Evolutionary conservation across 768 basidiomycete genomes (phyloP).

Genomic region (Amanita molliuscula): DNA sequence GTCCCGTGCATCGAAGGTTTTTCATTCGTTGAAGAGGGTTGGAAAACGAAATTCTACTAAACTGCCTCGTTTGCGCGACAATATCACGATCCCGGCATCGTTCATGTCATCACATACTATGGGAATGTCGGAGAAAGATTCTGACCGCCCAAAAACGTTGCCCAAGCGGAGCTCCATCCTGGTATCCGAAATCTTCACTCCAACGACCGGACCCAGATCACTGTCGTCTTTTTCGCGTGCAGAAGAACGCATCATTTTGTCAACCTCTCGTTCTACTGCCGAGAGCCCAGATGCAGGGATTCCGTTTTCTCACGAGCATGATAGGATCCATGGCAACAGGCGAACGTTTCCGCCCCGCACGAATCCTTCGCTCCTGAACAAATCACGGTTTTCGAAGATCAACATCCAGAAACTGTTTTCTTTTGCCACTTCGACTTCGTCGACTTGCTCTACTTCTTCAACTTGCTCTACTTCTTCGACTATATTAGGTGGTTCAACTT

Average conservation of each 20-base stretch:
- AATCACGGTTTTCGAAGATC: conserved; percentile 27
- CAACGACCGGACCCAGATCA: conserved; percentile 13
- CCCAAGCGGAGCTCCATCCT: conserved; percentile 27
- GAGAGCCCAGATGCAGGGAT: conserved; percentile 10
- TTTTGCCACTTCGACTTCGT: conserved; percentile 13
- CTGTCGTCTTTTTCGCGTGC: conserved; percentile 18
- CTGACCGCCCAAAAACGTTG: conserved; percentile 17
- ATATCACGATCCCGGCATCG: not conserved
- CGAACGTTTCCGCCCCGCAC: conserved; percentile 12
- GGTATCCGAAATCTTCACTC: conserved; percentile 27
- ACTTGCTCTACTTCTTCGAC: not conserved
- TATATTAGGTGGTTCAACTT: not conserved
- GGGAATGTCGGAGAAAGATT: conserved; percentile 6
- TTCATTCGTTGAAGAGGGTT: conserved; percentile 12
- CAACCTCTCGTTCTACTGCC: conserved; percentile 13
- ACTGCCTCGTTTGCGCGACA: conserved; percentile 14
- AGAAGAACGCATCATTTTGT: conserved; percentile 17
- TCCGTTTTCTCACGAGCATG: not conserved
- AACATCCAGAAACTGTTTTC: conserved; percentile 29
- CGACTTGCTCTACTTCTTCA: not conserved
- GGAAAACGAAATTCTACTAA: conserved; percentile 19
- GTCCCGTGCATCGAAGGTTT: conserved; percentile 31
- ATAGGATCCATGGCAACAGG: not conserved
- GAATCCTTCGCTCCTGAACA: conserved; percentile 20
- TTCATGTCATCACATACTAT: not conserved